These are phyloP conservation scores for Naganishia liquefaciens DNA, from an alignment of 1,284 basidiomycete species.

Conservation along the genomic window DNA sequence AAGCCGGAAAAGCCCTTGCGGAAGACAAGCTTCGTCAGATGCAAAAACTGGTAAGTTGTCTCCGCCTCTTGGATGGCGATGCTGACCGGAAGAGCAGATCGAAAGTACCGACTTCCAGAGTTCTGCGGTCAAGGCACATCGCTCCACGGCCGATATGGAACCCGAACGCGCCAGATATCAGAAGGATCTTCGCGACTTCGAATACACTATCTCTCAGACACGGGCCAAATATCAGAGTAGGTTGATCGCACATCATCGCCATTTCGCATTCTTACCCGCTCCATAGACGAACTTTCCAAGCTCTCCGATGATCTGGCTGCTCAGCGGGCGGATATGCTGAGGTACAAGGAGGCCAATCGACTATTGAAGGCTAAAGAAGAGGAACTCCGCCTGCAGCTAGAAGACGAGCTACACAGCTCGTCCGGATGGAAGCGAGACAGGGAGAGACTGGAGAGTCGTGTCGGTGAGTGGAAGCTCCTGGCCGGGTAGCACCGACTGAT, in stretches of 20 bases:
- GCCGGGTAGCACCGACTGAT: not conserved
- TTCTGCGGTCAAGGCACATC: constrained; percentile 1
- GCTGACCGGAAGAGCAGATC: not conserved
- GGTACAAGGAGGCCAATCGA: constrained; percentile 74
- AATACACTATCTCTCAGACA: constrained; percentile 73
- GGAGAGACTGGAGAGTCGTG: constrained; percentile 78
- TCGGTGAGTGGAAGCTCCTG: constrained; percentile 45
- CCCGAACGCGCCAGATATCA: constrained; percentile 73
- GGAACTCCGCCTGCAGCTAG: constrained; percentile 70
- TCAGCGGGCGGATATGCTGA: constrained; percentile 70
- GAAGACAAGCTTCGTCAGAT: constrained; percentile 25
- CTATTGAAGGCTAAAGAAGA: constrained; percentile 74
- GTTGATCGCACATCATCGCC: constrained; percentile 15
- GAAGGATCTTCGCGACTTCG: constrained; percentile 72
- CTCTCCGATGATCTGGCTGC: constrained; percentile 67
- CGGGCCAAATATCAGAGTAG: constrained; percentile 79
- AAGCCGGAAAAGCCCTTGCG: constrained; percentile 2
- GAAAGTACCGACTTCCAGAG: constrained; percentile 24
- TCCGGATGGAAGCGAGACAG: constrained; percentile 82
- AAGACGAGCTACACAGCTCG: constrained; percentile 74
- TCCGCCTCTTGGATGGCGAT: not conserved
- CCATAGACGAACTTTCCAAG: constrained; percentile 68
- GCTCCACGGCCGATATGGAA: constrained; percentile 45
- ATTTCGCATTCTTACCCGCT: not conserved
- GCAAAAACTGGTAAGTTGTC: constrained; percentile 19